phyloP scores from a whole-genome alignment of 331 rosid species.

The Quercus lobata region DNA sequence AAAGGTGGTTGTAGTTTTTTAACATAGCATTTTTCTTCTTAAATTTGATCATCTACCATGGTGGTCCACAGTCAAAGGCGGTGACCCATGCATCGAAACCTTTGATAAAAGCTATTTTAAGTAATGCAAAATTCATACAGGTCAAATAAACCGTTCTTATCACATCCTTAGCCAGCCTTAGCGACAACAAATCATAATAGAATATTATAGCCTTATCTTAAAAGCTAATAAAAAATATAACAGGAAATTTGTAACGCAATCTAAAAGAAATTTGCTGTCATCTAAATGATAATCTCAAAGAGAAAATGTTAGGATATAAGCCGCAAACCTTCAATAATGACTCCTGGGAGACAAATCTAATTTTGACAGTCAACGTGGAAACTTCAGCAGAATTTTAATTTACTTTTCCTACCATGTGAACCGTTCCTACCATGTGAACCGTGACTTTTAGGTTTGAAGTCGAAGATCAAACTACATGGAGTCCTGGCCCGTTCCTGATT shows the following conservation, averaged over 20 bases:
- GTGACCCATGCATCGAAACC: background rate
- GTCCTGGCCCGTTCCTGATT: background rate
- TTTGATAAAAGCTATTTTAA: background rate
- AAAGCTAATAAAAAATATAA: too few relatives aligned
- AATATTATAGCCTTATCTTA: background rate
- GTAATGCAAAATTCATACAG: background rate
- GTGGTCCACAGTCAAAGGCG: background rate
- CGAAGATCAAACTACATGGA: background rate
- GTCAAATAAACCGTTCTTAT: background rate
- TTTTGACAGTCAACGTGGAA: background rate
- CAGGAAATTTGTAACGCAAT: background rate
- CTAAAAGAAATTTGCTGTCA: background rate
- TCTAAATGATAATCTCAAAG: background rate
- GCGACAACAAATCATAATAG: background rate
- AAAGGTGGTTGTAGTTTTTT: background rate
- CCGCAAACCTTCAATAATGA: background rate
- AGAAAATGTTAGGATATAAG: background rate
- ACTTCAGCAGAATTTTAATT: background rate
- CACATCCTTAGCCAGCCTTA: background rate
- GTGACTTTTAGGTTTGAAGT: slow-evolving; percentile 18
- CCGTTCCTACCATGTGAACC: background rate
- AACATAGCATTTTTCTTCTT: background rate
- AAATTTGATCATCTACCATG: background rate
- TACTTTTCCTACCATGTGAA: background rate
- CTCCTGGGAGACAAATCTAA: background rate